Base-by-base conservation (phyloP, 1,139 yeast species). In the Meyerozyma athensensis region DNA sequence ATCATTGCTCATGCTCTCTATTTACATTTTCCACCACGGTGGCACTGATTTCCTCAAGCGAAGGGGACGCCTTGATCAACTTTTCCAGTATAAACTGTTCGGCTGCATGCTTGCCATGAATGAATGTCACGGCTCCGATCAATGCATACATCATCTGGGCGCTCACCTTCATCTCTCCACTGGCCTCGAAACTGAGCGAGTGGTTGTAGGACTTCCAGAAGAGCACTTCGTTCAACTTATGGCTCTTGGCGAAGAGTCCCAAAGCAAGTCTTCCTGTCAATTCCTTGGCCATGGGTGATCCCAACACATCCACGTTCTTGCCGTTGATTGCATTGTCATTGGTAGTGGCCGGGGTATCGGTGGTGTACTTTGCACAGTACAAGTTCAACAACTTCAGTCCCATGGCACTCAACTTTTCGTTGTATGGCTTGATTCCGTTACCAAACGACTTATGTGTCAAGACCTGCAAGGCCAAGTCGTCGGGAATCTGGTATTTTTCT, bases 401-500 rank as follows among this genome's bases (percentile, higher is more conserved):
- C 61, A 86, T 65, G 36, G 82, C 74, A 19, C 86, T 72, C 51
- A 90, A 68, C 58, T 84, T 85, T 56, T 87, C 96, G 61, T 90
- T 90, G 61, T 83, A 86, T 14, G 97, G 96, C 52, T 81, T 80
- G 44, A 77, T 70, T 12, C 96, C 97, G 61, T 86, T 94, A 7
- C 95, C 95, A 69, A 89, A 90, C 30, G 96, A 86, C 63, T 90
- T 90, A 63, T 90, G 97, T 9, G 97, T 89, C 52, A 89, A 65
- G 24, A 85, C 79, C 63, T 90, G 97, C 43, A 87, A 65, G 26
- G 84, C 68, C 42, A 85, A 50, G 19, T 75, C 75, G 42, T 75
- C 74, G 18, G 80, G 72, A 39, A 77, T 59, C 44, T 59, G 52
- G 50, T 65, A 72, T 48, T 69, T 61, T 14, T 59, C 59, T 22